Conservation (phyloP, 352 stramenopile genomes). For the Pythium dissimile region DNA sequence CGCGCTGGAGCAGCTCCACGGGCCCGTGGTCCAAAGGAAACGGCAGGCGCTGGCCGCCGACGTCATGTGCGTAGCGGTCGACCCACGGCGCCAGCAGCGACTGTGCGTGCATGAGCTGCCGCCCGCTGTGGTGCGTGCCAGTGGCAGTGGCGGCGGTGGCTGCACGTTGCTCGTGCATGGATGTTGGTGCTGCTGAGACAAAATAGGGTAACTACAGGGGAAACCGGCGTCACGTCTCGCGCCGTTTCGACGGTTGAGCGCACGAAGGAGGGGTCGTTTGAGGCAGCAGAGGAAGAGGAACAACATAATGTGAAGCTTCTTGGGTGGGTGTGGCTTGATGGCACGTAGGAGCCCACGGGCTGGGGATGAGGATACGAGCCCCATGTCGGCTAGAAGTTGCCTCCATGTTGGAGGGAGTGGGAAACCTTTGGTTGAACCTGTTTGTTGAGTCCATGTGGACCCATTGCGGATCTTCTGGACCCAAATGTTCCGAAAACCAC, state of each 20-base stretch:
- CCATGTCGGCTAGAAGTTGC: no score
- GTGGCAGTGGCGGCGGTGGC: neutral
- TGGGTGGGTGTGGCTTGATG: neutral
- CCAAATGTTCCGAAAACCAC: no score
- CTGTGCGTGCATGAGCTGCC: conserved; percentile 27
- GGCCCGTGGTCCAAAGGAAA: conserved; percentile 22
- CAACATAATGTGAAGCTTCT: neutral
- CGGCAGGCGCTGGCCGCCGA: conserved; percentile 14
- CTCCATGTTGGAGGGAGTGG: no score
- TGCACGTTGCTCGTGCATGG: neutral
- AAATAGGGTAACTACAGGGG: neutral
- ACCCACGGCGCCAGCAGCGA: conserved; percentile 24
- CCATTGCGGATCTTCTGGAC: no score
- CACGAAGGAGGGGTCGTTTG: neutral
- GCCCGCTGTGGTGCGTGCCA: neutral
- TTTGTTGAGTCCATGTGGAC: no score
- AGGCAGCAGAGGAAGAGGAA: neutral
- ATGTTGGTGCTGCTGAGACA: neutral
- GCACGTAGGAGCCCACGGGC: neutral
- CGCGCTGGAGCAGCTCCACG: conserved; percentile 15
- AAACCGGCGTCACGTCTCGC: neutral
- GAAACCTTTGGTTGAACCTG: no score
- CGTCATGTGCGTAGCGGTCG: conserved; percentile 18
- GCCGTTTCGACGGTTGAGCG: neutral
- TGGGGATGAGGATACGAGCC: no score